Conservation (phyloP, 345 rosid species). For the Salix viminalis region DNA sequence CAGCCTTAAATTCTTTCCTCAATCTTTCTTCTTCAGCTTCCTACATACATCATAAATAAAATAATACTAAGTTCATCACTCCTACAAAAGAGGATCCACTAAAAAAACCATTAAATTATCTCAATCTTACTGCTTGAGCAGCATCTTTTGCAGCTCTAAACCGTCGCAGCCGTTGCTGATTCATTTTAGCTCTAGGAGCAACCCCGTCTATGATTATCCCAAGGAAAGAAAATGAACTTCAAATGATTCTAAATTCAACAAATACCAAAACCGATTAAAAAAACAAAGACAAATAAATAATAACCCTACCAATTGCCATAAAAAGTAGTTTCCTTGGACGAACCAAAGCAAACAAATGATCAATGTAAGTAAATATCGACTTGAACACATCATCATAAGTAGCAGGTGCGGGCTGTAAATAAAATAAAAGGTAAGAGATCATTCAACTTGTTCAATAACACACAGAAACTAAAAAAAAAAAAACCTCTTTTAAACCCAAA, state of each 20-base stretch:
- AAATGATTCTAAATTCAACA: neutral
- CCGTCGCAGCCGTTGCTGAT: conserved; percentile 93
- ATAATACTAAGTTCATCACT: conserved; percentile 7
- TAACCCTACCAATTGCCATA: conserved; percentile 80
- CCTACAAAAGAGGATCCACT: neutral
- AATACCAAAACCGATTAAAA: neutral
- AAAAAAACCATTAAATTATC: conserved; percentile 5
- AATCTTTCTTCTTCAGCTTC: conserved; percentile 92
- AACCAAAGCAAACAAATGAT: conserved; percentile 76
- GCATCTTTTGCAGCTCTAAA: conserved; percentile 98
- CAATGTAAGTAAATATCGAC: conserved; percentile 84
- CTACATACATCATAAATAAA: conserved; percentile 31
- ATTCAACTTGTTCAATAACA: neutral
- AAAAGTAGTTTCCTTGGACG: conserved; percentile 96
- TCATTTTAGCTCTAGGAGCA: conserved; percentile 99
- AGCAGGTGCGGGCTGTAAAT: conserved; percentile 76
- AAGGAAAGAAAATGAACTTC: neutral
- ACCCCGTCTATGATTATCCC: conserved; percentile 68
- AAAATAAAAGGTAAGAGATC: conserved; percentile 8
- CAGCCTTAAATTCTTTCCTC: conserved; percentile 73
- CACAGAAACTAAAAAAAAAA: neutral
- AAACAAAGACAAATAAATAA: neutral
- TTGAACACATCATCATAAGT: conserved; percentile 90
- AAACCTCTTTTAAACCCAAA: neutral
- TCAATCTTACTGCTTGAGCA: conserved; percentile 69